Evolutionary conservation across 495 filamentous ascomycete genomes (phyloP), one percentile per base, ranked within the genome.

Genomic region (Delitschia confertaspora): DNA sequence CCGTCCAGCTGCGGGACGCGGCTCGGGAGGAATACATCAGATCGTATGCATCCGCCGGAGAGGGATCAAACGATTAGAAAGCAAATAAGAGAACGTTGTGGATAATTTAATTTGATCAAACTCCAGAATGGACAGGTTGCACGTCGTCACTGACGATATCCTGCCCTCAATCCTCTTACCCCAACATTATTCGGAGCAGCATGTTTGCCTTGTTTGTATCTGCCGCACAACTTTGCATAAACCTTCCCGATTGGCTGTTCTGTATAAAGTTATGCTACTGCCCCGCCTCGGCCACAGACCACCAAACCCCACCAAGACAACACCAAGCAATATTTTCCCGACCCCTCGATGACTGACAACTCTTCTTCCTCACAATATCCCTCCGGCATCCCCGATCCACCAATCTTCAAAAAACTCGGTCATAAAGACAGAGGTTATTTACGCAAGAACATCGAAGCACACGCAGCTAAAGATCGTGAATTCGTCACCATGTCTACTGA

Each of bases 401-500:
- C 62, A 45, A 65, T 69, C 45, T 68, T 59, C 61, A 63, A 66
- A 48, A 56, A 65, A 38, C 57, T 72, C 55, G 63, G 63, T 57
- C 60, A 66, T 38, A 71, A 70, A 60, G 72, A 68, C 42, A 58
- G 65, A 65, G 63, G 51, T 27, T 51, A 60, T 34, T 59, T 71
- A 35, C 53, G 59, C 23, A 57, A 67, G 51, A 54, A 56, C 53
- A 61, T 42, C 51, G 59, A 65, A 57, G 10, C 33, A 9, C 21
- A 53, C 45, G 41, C 44, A 44, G 59, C 53, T 17, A 55, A 55
- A 53, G 58, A 60, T 57, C 60, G 53, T 32, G 61, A 66, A 65
- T 64, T 66, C 56, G 62, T 69, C 85, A 74, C 68, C 26, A 89
- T 89, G 85, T 75, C 86, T 61, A 67, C 72, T 67, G 89, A 96